Conservation (phyloP, 805 yeast genomes). For the Zygosaccharomyces bisporus region DNA sequence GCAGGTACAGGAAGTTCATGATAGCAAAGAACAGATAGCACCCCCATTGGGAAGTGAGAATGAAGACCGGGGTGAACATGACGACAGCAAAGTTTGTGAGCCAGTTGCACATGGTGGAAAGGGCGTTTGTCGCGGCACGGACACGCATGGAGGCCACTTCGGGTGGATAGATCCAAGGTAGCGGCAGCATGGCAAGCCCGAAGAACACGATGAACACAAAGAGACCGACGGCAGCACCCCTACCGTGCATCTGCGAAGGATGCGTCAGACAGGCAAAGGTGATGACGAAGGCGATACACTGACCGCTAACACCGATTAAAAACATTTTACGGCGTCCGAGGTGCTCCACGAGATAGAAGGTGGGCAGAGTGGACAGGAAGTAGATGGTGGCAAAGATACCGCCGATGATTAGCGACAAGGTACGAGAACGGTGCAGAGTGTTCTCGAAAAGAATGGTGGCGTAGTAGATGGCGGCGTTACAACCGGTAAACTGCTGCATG, state of each 20-base stretch:
- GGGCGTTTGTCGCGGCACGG: constrained; percentile 58
- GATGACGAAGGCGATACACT: constrained; percentile 45
- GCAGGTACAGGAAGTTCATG: constrained; percentile 57
- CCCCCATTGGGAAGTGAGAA: constrained; percentile 52
- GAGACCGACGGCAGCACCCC: constrained; percentile 65
- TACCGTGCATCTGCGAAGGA: constrained; percentile 40
- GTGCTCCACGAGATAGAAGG: constrained; percentile 55
- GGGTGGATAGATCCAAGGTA: constrained; percentile 64
- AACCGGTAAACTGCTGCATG: constrained; percentile 65
- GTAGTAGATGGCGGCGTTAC: constrained; percentile 63
- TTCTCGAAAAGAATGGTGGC: constrained; percentile 57
- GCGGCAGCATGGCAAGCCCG: constrained; percentile 51
- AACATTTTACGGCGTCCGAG: constrained; percentile 66
- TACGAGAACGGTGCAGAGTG: constrained; percentile 48
- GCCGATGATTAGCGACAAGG: constrained; percentile 57
- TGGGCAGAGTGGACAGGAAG: constrained; percentile 51
- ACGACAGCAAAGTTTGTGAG: constrained; percentile 61
- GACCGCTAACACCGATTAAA: constrained; percentile 49
- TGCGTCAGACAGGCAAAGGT: constrained; percentile 48
- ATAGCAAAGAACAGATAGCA: constrained; percentile 66
- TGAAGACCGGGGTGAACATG: constrained; percentile 61
- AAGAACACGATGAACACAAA: constrained; percentile 54
- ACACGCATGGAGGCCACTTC: constrained; percentile 58
- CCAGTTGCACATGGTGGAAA: constrained; percentile 67
- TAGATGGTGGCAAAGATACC: constrained; percentile 62